phyloP scores from a whole-genome alignment of 345 rosid species.

The Syzygium grande region DNA sequence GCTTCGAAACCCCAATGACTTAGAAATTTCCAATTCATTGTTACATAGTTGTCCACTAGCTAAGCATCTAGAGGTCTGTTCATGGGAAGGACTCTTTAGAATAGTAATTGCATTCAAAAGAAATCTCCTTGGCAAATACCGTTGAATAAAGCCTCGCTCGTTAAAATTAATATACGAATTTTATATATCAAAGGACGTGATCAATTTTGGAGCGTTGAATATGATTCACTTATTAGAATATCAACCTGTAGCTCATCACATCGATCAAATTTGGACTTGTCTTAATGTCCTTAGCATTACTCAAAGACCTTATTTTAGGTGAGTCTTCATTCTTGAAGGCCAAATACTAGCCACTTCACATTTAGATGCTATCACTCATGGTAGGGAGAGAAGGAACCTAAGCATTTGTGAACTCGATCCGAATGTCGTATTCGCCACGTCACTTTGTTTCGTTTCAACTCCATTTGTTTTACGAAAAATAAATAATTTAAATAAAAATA shows the following conservation, averaged over 20 bases:
- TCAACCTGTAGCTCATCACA: fast-evolving
- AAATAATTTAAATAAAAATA: background rate
- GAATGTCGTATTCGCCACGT: fast-evolving
- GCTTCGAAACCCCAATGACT: background rate
- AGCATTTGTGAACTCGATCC: background rate
- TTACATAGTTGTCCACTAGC: background rate
- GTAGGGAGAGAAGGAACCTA: background rate
- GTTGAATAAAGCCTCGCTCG: background rate
- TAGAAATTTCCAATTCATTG: background rate
- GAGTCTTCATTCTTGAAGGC: background rate
- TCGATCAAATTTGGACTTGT: background rate
- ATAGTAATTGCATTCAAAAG: background rate
- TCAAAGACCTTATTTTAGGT: background rate
- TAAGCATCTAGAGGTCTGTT: background rate
- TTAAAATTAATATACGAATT: background rate
- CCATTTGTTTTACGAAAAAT: fast-evolving
- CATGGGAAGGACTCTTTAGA: background rate
- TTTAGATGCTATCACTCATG: background rate
- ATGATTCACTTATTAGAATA: background rate
- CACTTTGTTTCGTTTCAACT: background rate
- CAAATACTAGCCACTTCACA: background rate
- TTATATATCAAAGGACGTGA: background rate
- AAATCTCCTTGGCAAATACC: background rate
- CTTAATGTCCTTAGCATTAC: background rate
- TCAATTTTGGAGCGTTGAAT: background rate